phyloP scores from a whole-genome alignment of 1,139 yeast species.

The Yamadazyma aaseri region DNA sequence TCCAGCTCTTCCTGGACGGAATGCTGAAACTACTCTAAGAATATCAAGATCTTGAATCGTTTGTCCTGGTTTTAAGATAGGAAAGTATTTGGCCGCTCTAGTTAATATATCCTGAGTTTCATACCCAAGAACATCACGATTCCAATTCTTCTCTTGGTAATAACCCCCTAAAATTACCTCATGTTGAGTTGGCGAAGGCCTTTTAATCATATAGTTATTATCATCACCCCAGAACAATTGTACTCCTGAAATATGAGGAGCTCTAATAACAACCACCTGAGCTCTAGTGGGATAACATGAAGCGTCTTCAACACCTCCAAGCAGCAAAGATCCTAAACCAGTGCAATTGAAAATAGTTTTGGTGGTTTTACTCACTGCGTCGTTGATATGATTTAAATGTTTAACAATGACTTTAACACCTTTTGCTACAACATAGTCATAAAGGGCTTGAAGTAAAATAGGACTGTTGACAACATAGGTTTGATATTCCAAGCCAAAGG shows the following conservation, averaged over 20 bases:
- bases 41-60: slow-evolving; percentile 31
- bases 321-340: slow-evolving; percentile 54
- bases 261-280: slow-evolving; percentile 58
- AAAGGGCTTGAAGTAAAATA: slow-evolving; percentile 16
- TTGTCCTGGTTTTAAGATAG: slow-evolving; percentile 12
- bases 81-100: slow-evolving; percentile 23
- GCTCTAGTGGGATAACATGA: slow-evolving; percentile 60
- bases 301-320: slow-evolving; percentile 54
- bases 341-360: slow-evolving; percentile 59
- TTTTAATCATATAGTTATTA: slow-evolving; percentile 9
- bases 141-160: slow-evolving; percentile 55
- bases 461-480: slow-evolving; percentile 26
- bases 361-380: slow-evolving; percentile 24
- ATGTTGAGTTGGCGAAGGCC: slow-evolving; percentile 26
- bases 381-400: slow-evolving; percentile 11
- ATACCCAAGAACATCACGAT: slow-evolving; percentile 49
- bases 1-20: slow-evolving; percentile 68
- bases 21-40: slow-evolving; percentile 61
- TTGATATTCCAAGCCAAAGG: slow-evolving; percentile 48
- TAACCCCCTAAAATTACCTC: slow-evolving; percentile 69
- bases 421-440: slow-evolving; percentile 8
- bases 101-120: slow-evolving; percentile 58
- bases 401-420: slow-evolving; percentile 14
- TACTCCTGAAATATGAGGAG: slow-evolving; percentile 44
- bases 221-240: slow-evolving; percentile 45